A percentile compares a stretch with the other conserved stretches of the same genome.
These are phyloP conservation scores for Rhodotorula sp. DNA, from an alignment of 1,284 basidiomycete species.

Conservation along the genomic window DNA sequence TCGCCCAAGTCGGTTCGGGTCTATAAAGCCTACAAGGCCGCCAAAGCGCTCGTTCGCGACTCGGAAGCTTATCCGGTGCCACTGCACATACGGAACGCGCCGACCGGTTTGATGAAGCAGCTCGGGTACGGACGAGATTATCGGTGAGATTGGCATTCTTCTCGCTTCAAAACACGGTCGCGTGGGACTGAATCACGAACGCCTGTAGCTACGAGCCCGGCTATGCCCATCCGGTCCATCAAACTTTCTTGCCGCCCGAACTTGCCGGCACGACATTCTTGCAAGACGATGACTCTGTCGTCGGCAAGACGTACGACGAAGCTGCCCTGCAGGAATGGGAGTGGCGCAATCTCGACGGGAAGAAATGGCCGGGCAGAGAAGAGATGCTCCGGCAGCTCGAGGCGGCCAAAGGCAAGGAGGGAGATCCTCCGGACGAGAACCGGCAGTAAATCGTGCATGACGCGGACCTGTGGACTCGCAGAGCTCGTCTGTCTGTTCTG, in stretches of 20 bases:
- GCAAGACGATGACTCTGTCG: slow-evolving; percentile 56
- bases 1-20: slow-evolving; percentile 76
- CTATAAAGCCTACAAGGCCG: slow-evolving; percentile 69
- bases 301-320: slow-evolving; percentile 70
- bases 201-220: slow-evolving; percentile 69
- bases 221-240: slow-evolving; percentile 58
- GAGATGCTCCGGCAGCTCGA: slow-evolving; percentile 18
- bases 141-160: slow-evolving; percentile 35
- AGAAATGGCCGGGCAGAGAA: slow-evolving; percentile 61
- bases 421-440: background rate
- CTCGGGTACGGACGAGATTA: slow-evolving; percentile 73
- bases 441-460: background rate
- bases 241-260: slow-evolving; percentile 55
- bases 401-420: background rate
- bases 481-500: no score
- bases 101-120: slow-evolving; percentile 75
- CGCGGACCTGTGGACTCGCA: no score
- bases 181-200: background rate
- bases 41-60: slow-evolving; percentile 37
- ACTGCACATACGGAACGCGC: slow-evolving; percentile 78
- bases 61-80: slow-evolving; percentile 66
- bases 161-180: background rate
- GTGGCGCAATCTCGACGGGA: slow-evolving; percentile 60
- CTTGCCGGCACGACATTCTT: slow-evolving; percentile 56
- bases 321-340: slow-evolving; percentile 72